Base-by-base conservation (phyloP, 345 rosid genomes). In the Noccaea bulbosa region DNA sequence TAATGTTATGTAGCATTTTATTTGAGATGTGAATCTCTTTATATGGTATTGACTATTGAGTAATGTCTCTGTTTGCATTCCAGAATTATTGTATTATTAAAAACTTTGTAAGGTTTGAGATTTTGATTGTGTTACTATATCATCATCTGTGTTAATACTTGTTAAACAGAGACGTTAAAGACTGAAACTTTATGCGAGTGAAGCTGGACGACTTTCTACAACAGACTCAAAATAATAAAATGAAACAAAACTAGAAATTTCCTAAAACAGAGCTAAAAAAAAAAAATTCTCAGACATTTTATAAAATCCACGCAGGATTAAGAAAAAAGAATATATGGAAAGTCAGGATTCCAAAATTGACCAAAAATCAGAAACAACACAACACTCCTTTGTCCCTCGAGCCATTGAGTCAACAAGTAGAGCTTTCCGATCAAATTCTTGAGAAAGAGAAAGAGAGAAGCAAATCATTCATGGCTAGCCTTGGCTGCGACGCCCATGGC, bases 401-500 rank as follows among this genome's bases (percentile, higher is more conserved):
- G 8, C 65, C 7, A 60, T 60, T 49, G 20, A 58, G 65, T 40
- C 63, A 39, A 58, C 63, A 20, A 30, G 52, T 7, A 52, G 57
- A 33, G 60, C 59, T 33, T 14, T 27, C 57, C 57, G 50, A 50
- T 12, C 65, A 6, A 14, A 54, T 30, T 55, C 20, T 5, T 7
- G 61, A 41, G 51, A 67, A 14, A 38, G 37, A 4, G 65, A 8
- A 2, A 27, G 30, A 27, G 1, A 27, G 24, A 22, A 22, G 24
- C 24, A 1, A 32, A 30, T 39, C 67, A 39, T 0, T 22, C 6
- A 86, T 83, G 88, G 79, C 62, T 38, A 79, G 62, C 68, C 70
- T 78, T 1, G 96, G 98, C n/a, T 93, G 98, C 80, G 67, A 78
- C 75, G 41, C 70, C 15, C 83, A 86, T 40, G 98, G 98, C 22